A percentile compares a stretch with the other conserved stretches of the same genome.
Evolutionary conservation across 306 rosid genomes (phyloP).

Genomic region (Medicago truncatula): DNA sequence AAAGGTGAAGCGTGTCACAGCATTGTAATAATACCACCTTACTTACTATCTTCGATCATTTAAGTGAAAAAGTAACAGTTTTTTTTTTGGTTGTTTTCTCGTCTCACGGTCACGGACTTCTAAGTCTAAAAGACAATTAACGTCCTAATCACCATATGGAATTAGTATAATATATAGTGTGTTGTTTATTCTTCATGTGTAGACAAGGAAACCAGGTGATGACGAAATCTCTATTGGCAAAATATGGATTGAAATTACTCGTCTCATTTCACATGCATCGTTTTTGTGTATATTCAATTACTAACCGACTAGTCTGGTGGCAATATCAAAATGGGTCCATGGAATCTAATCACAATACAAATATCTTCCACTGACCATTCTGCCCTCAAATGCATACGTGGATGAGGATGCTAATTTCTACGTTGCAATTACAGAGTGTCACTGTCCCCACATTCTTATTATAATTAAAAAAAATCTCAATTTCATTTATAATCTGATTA

Average conservation of each 20-base stretch:
- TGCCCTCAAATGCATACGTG: constrained; percentile 4
- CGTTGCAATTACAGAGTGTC: constrained; percentile 2
- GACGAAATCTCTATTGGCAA: constrained; percentile 14
- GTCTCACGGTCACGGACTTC: constrained; percentile 32
- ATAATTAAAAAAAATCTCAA: neutral
- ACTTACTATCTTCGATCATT: neutral
- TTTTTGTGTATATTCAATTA: neutral
- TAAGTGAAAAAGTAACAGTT: neutral
- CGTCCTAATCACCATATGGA: neutral
- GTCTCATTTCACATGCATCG: constrained; percentile 31
- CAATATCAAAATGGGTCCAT: neutral
- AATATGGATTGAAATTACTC: neutral
- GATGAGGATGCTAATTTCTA: constrained; percentile 1
- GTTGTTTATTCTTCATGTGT: neutral
- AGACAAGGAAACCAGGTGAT: constrained; percentile 1
- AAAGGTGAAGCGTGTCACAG: constrained; percentile 5
- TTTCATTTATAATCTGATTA: constrained; percentile 1
- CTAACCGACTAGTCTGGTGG: neutral
- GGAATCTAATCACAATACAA: neutral
- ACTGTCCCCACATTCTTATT: neutral
- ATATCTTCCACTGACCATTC: constrained; percentile 14
- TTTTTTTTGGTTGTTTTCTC: neutral
- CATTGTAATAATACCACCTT: neutral
- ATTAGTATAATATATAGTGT: neutral
- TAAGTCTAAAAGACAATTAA: neutral